Conservation (phyloP, 805 yeast genomes). For the Cyberlindnera americana region DNA sequence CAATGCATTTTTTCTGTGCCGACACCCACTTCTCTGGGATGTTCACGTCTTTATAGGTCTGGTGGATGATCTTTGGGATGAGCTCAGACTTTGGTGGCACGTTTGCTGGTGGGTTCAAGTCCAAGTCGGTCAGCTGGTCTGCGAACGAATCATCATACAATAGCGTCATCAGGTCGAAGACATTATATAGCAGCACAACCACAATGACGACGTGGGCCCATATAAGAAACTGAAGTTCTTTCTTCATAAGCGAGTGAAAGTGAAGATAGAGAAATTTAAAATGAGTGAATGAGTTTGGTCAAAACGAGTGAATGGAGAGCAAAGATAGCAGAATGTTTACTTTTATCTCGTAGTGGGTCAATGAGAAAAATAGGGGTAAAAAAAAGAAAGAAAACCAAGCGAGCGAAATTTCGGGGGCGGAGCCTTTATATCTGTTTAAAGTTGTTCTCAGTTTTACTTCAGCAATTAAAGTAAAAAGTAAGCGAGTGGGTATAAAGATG, state of each 20-base stretch:
- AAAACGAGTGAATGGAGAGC: neutral
- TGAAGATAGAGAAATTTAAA: neutral
- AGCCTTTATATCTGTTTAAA: no score
- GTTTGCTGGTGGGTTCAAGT: conserved; percentile 52
- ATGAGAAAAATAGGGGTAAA: no score
- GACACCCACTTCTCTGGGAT: conserved; percentile 80
- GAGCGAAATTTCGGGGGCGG: no score
- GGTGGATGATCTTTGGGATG: conserved; percentile 90
- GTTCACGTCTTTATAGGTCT: conserved; percentile 76
- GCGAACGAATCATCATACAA: conserved; percentile 67
- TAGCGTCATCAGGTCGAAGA: conserved; percentile 69
- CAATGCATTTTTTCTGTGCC: conserved; percentile 73
- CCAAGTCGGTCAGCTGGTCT: conserved; percentile 61
- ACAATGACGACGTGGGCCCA: conserved; percentile 51
- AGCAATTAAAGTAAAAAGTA: no score
- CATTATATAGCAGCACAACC: conserved; percentile 47
- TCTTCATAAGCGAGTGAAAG: conserved; percentile 40
- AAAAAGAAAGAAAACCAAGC: no score
- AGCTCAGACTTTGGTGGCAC: conserved; percentile 44
- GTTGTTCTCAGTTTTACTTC: no score
- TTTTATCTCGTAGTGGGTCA: no score
- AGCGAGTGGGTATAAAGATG: no score
- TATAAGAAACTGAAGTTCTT: conserved; percentile 59
- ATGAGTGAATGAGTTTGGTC: neutral
- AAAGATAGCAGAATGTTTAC: neutral